These are phyloP conservation scores for Moricandia arvensis DNA, from an alignment of 345 rosid genomes.

Conservation along the genomic window DNA sequence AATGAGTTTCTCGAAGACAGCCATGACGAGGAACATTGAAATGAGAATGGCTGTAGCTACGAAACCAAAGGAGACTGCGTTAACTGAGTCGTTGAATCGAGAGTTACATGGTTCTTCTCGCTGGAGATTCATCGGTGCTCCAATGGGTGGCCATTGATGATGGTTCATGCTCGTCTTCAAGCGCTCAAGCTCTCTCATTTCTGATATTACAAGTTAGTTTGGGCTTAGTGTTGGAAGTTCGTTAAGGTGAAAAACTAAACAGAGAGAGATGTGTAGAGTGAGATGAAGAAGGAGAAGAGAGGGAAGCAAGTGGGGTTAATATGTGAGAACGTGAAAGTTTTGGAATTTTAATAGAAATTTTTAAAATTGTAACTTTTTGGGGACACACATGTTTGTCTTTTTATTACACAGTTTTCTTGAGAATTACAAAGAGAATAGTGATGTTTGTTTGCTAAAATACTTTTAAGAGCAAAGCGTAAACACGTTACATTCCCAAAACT, in stretches of 20 bases:
- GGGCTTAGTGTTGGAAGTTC: not conserved
- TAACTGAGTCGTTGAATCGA: conserved; percentile 68
- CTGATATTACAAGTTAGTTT: not conserved
- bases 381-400: conserved; percentile 43
- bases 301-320: conserved; percentile 29
- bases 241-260: not conserved
- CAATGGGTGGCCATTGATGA: conserved; percentile 63
- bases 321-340: conserved; percentile 32
- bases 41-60: conserved; percentile 98
- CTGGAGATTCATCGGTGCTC: conserved; percentile 61
- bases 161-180: conserved; percentile 15
- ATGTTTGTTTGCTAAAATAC: not conserved
- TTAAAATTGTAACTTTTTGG: conserved; percentile 26
- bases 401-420: conserved; percentile 36
- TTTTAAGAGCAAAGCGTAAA: not conserved
- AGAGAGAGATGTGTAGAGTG: not conserved
- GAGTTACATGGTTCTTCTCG: conserved; percentile 57
- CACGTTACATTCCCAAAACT: not conserved
- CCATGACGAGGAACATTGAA: conserved; percentile 95
- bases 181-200: conserved; percentile 34
- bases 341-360: conserved; percentile 29
- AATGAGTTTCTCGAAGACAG: conserved; percentile 78
- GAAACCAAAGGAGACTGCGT: conserved; percentile 90
- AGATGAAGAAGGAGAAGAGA: not conserved
- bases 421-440: conserved; percentile 29